Evolutionary conservation across 140 eudicot species (phyloP), one percentile per base, ranked within the genome.

Genomic region (Senecio squalidus): DNA sequence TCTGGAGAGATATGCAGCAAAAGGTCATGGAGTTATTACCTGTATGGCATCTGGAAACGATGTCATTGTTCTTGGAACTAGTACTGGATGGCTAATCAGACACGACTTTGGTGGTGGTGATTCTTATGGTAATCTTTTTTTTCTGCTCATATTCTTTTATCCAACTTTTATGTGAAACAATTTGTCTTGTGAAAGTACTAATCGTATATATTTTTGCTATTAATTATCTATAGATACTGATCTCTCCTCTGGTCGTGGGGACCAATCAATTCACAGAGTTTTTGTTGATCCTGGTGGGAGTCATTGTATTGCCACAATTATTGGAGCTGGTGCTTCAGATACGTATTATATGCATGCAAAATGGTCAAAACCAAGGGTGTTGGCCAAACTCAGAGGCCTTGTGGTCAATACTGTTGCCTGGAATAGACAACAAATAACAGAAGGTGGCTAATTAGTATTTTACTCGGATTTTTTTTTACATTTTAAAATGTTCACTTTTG

Each of bases 11-110:
- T 69, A 73, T 60, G 98, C 95, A 27, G 90, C 95, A 10, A 90
- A 90, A 68, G 95, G 94, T 21, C 87, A 75, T 63, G 98, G 98
- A 75, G 95, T 76, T 33, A 78, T 90, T 61, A 90, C 95, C 4
- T 90, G 95, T 70, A 90, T 90, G 98, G 88, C 98, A 6, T 90
- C 98, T 36, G 98, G 98, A 36, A 91, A 91, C 55, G 98, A 91
- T 74, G 98, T 91, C 58, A 86, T 86, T 58, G 88, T 86, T 67
- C 39, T 86, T 34, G 98, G 98, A 64, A 91, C 98, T 7, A 83
- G 94, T 77, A 86, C 90, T 41, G 98, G 98, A 22, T 91, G 98
- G 96, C 71, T 91, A 38, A 91, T 91, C 57, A 79, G 98, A 39
- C 90, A 83, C 41, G 96, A 86, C 74, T 91, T 91, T 62, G 96